Conservation (phyloP, 345 rosid genomes). For the Populus deltoides region DNA sequence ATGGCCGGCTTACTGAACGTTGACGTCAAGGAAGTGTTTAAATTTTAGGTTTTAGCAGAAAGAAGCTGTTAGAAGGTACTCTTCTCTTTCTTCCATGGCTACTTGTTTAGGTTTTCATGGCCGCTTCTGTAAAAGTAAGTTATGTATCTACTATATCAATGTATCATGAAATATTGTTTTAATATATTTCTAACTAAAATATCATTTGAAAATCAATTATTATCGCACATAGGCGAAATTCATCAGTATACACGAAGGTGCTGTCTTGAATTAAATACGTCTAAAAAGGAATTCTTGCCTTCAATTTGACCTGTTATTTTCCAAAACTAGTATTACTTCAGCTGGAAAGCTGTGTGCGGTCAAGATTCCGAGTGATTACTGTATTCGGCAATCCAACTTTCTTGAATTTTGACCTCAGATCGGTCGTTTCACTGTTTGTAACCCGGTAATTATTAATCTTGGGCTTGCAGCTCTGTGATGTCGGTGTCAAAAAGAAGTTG, state of each 20-base stretch:
- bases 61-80: background rate
- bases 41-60: background rate
- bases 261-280: background rate
- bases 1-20: constrained; percentile 70
- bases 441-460: background rate
- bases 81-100: background rate
- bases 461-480: background rate
- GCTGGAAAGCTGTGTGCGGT: background rate
- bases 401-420: background rate
- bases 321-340: background rate
- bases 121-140: background rate
- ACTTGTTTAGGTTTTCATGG: background rate
- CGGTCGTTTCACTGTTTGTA: background rate
- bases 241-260: background rate
- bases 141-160: no score
- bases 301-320: background rate
- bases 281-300: no score
- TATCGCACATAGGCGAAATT: no score
- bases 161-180: no score
- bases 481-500: background rate
- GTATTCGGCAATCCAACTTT: background rate
- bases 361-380: background rate
- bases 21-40: constrained; percentile 36
- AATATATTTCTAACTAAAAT: no score
- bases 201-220: no score